Conservation (phyloP, 2,329 filamentous ascomycete genomes). For the Knufia petricola region DNA sequence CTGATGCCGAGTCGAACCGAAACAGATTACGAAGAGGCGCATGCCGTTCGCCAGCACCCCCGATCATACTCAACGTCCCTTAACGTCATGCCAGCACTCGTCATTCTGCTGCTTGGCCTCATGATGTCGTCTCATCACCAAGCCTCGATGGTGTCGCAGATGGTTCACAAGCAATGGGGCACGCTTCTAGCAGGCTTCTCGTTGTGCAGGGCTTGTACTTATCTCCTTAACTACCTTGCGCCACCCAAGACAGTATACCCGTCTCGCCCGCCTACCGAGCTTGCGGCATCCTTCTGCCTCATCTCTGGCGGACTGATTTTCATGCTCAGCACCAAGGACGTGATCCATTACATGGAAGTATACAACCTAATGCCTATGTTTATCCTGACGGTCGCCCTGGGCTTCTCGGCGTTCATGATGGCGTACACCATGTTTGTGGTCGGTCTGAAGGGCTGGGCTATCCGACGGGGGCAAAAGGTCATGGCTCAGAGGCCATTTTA, state of each 20-base stretch:
- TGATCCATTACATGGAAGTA: conserved; percentile 64
- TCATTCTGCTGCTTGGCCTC: conserved; percentile 77
- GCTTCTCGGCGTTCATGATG: conserved; percentile 73
- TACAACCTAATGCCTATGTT: conserved; percentile 84
- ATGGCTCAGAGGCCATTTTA: background rate
- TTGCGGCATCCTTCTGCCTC: conserved; percentile 78
- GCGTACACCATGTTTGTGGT: conserved; percentile 70
- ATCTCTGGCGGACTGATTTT: conserved; percentile 83
- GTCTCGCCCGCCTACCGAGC: conserved; percentile 77
- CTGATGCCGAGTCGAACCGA: conserved; percentile 29
- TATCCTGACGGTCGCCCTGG: conserved; percentile 80
- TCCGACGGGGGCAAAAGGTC: conserved; percentile 33
- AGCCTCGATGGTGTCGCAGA: conserved; percentile 69
- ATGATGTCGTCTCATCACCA: conserved; percentile 97
- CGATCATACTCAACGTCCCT: conserved; percentile 63
- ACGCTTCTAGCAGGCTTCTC: conserved; percentile 72
- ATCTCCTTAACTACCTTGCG: conserved; percentile 66
- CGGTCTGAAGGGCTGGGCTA: conserved; percentile 80
- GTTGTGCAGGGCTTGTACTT: conserved; percentile 67
- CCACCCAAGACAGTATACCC: conserved; percentile 73
- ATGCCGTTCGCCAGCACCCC: conserved; percentile 49
- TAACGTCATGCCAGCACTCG: conserved; percentile 78
- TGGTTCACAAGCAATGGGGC: conserved; percentile 93
- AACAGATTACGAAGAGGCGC: conserved; percentile 23
- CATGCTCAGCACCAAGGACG: conserved; percentile 77